Conservation (phyloP, 2,329 filamentous ascomycete species). For the Venturia nashicola region DNA sequence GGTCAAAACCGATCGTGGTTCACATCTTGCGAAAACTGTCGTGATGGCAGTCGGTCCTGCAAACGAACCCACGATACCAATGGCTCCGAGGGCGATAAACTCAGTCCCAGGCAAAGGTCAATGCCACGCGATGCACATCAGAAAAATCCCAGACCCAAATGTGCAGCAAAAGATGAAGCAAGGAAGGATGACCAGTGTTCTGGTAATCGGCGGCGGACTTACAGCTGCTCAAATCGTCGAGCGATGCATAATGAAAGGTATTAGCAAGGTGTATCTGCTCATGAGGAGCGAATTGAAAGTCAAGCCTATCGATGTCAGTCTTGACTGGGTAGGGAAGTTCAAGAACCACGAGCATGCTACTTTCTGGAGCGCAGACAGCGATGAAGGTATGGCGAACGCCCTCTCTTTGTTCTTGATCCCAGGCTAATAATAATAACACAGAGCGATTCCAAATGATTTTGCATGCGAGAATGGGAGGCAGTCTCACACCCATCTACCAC, state of each 20-base stretch:
- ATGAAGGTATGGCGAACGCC: constrained; percentile 38
- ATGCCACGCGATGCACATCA: constrained; percentile 55
- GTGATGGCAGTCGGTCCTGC: constrained; percentile 59
- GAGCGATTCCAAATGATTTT: constrained; percentile 55
- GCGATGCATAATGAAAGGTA: constrained; percentile 50
- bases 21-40: constrained; percentile 48
- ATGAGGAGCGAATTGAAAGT: constrained; percentile 50
- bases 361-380: constrained; percentile 59
- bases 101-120: constrained; percentile 32
- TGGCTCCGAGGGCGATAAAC: constrained; percentile 19
- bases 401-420: constrained; percentile 16
- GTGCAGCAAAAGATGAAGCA: constrained; percentile 39
- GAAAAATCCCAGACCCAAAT: constrained; percentile 41
- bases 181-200: constrained; percentile 42
- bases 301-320: constrained; percentile 67
- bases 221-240: constrained; percentile 66
- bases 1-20: constrained; percentile 42
- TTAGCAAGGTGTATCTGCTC: constrained; percentile 56
- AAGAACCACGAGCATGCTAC: constrained; percentile 63
- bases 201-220: constrained; percentile 64
- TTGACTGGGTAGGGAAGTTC: constrained; percentile 74
- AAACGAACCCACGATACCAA: constrained; percentile 42
- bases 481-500: constrained; percentile 56
- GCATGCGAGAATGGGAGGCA: constrained; percentile 61
- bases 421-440: constrained; percentile 12